Conservation (phyloP, 768 basidiomycete genomes). For the Trametopsis cervina region DNA sequence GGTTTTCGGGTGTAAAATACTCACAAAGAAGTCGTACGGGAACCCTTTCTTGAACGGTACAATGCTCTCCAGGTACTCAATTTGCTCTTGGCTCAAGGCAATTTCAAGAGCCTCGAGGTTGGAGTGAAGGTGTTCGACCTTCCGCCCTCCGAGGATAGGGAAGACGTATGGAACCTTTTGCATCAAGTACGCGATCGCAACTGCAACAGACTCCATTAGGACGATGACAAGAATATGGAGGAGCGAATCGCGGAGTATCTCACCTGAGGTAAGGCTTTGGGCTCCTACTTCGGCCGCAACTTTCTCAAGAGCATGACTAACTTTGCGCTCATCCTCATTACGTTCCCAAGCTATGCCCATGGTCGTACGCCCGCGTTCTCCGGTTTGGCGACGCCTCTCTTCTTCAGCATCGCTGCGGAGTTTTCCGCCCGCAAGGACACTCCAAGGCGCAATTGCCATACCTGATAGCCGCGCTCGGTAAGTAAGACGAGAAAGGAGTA, state of each 20-base stretch:
- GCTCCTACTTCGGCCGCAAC: conserved; percentile 43
- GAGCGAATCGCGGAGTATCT: background rate
- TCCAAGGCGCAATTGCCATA: conserved; percentile 21
- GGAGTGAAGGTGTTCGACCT: conserved; percentile 40
- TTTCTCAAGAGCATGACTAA: conserved; percentile 41
- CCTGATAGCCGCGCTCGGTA: conserved; percentile 11
- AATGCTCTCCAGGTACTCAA: conserved; percentile 36
- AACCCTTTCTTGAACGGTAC: conserved; percentile 43
- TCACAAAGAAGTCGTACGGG: conserved; percentile 24
- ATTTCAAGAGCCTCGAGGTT: conserved; percentile 46
- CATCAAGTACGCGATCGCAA: conserved; percentile 48
- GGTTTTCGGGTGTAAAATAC: conserved; percentile 11
- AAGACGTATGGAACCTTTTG: conserved; percentile 46
- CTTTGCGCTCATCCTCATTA: conserved; percentile 34
- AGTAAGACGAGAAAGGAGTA: background rate
- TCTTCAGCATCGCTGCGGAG: conserved; percentile 32
- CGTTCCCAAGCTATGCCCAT: conserved; percentile 38
- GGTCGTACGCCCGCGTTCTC: conserved; percentile 29
- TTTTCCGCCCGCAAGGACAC: conserved; percentile 33
- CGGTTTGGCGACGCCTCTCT: conserved; percentile 18
- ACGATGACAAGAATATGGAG: background rate
- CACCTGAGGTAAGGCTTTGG: conserved; percentile 12
- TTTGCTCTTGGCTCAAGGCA: conserved; percentile 35
- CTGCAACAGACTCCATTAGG: conserved; percentile 15
- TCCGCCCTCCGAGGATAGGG: conserved; percentile 42